Base-by-base conservation (phyloP, 2,329 filamentous ascomycete species). In the Calonectria fujianensis region DNA sequence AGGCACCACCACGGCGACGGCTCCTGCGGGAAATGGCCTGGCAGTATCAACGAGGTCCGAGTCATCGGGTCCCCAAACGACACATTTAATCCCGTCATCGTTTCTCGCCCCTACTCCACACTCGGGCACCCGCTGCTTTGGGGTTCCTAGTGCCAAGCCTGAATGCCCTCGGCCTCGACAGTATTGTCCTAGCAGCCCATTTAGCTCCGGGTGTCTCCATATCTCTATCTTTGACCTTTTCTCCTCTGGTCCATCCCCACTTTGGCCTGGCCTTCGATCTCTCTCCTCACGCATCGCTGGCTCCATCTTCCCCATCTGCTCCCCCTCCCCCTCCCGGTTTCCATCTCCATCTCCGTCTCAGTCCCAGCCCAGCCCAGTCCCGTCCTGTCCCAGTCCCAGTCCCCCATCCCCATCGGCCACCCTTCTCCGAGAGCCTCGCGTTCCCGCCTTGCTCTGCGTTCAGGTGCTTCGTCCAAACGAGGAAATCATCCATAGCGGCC, bases 81-180 rank as follows among this genome's bases (percentile, higher is more conserved):
- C 72, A 74, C 72, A 74, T 74, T 74, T 24, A 27, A 61, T 74
- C 72, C 72, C 72, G 72, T 74, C 72, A 74, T 74, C 72, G 50
- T 31, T 45, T 64, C 45, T 37, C 54, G 37, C 27, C 41, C 35
- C n/a, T 68, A 27, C 70, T 72, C 70, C 70, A 68, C 70, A 68
- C 16, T 32, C 70, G 59, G 51, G 70, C 31, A 54, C 63, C 57
- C 57, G 57, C 63, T 70, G 51, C 68, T 70, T 20, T 69, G 24
- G 51, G 61, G 61, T 65, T 32, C 59, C 24, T 37, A 50, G 51
- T 59, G 69, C 51, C 63, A 72, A 50, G 50, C 48, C 57, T 59
- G 48, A 41, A 52, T 67, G 48, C 41, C 29, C 59, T 20, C 63
- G 48, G 27, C 71, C 64, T 51, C 54, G 32, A 51, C 51, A 35